Evolutionary conservation across 805 yeast genomes (phyloP).

Genomic region (Saturnispora gosingensis): DNA sequence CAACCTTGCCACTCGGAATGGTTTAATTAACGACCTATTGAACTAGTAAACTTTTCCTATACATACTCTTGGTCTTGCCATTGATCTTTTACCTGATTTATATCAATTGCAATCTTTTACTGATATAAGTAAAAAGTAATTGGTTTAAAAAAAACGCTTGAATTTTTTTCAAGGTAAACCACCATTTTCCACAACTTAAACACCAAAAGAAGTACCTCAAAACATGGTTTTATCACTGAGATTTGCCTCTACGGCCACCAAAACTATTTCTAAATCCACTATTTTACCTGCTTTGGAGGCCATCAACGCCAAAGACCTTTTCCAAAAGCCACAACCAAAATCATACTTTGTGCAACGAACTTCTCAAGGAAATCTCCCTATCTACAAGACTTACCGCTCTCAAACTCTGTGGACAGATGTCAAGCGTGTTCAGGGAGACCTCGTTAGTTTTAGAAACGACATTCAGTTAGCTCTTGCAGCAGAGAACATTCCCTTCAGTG

Average conservation of each 20-base stretch:
- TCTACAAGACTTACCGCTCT: conserved; percentile 60
- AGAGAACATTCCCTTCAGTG: background rate
- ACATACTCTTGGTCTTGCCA: conserved; percentile 37
- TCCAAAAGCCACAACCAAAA: conserved; percentile 28
- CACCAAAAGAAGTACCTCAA: background rate
- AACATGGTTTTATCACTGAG: conserved; percentile 1
- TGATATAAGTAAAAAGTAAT: background rate
- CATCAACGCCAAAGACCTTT: conserved; percentile 19
- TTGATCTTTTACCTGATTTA: conserved; percentile 7
- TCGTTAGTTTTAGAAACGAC: conserved; percentile 56
- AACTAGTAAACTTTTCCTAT: background rate
- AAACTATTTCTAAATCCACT: conserved; percentile 12
- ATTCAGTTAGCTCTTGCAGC: conserved; percentile 41
- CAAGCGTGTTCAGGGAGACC: conserved; percentile 61
- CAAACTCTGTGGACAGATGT: conserved; percentile 63
- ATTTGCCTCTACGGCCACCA: conserved; percentile 3
- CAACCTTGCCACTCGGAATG: background rate
- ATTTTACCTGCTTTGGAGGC: conserved; percentile 21
- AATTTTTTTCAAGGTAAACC: background rate
- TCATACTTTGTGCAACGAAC: conserved; percentile 42
- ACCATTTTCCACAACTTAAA: conserved; percentile 1
- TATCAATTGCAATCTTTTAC: background rate
- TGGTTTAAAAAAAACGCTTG: background rate
- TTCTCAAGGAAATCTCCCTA: conserved; percentile 66
- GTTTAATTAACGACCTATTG: background rate